Evolutionary conservation across 371 early-diverging fungal species (phyloP).

Genomic region (Circinella umbellata): DNA sequence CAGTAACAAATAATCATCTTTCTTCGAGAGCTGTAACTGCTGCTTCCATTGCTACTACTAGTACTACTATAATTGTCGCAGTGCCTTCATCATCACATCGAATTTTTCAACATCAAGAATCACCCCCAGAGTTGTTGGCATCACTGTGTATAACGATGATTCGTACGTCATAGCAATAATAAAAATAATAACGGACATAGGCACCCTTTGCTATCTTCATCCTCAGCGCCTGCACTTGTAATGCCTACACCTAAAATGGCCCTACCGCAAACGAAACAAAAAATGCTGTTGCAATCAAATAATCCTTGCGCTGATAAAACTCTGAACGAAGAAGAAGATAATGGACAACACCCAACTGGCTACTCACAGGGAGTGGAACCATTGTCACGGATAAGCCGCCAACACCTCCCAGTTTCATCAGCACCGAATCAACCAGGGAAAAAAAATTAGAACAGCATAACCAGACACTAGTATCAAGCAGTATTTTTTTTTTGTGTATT

Average conservation of each 20-base stretch:
- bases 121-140: not conserved
- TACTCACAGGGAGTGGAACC: not conserved
- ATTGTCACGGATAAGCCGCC: constrained; percentile 1
- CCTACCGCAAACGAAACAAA: constrained; percentile 6
- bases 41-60: not conserved
- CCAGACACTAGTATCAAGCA: not conserved
- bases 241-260: constrained; percentile 11
- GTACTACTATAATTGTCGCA: too few species aligned
- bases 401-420: not conserved
- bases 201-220: not conserved
- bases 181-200: too few species aligned
- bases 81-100: not conserved
- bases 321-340: not conserved
- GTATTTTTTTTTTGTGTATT: too few species aligned
- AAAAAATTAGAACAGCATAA: not conserved
- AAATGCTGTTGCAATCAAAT: constrained; percentile 1
- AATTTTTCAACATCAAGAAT: not conserved
- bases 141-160: not conserved
- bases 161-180: too few species aligned
- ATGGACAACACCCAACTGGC: not conserved
- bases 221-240: constrained; percentile 8
- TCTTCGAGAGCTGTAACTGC: not conserved
- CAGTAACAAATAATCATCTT: not conserved
- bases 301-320: constrained; percentile 12
- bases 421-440: not conserved